Evolutionary conservation across 176 grass and related monocot species (phyloP).

Genomic region (Bromus sterilis): DNA sequence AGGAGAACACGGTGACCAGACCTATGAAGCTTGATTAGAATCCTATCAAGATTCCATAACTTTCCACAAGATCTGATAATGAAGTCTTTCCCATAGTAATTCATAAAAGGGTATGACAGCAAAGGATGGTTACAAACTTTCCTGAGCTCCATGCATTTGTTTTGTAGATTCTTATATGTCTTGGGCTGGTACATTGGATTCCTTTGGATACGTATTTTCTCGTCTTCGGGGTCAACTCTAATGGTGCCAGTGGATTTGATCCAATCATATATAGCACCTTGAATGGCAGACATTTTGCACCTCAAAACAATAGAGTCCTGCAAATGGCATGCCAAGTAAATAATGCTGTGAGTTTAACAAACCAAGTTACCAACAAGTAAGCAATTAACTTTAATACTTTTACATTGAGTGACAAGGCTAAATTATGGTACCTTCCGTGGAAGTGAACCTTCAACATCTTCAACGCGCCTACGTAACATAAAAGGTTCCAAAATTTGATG

Average conservation of each 20-base stretch:
- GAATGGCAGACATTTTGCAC: constrained; percentile 97
- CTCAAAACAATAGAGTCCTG: constrained; percentile 91
- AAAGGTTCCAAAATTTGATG: constrained; percentile 99
- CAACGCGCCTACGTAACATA: constrained; percentile 91
- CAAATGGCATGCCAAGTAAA: constrained; percentile 22
- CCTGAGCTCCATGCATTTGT: constrained; percentile 99
- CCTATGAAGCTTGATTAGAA: constrained; percentile 91
- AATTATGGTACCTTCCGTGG: constrained; percentile 62
- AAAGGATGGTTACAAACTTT: constrained; percentile 99
- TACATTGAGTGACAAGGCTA: constrained; percentile 2
- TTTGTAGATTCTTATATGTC: constrained; percentile 88
- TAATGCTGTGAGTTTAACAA: not conserved
- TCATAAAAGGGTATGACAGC: constrained; percentile 79
- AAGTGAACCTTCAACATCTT: constrained; percentile 99
- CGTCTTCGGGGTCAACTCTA: constrained; percentile 98
- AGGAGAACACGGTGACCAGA: constrained; percentile 91
- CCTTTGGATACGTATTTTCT: constrained; percentile 55
- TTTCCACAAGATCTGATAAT: constrained; percentile 95
- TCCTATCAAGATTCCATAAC: constrained; percentile 97
- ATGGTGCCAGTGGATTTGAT: constrained; percentile 99
- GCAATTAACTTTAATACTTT: not conserved
- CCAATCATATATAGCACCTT: constrained; percentile 96
- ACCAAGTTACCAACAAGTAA: not conserved
- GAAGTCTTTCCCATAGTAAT: constrained; percentile 72
- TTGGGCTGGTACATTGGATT: constrained; percentile 90